phyloP scores from a whole-genome alignment of 768 basidiomycete genomes.

The Leccinum boreale region DNA sequence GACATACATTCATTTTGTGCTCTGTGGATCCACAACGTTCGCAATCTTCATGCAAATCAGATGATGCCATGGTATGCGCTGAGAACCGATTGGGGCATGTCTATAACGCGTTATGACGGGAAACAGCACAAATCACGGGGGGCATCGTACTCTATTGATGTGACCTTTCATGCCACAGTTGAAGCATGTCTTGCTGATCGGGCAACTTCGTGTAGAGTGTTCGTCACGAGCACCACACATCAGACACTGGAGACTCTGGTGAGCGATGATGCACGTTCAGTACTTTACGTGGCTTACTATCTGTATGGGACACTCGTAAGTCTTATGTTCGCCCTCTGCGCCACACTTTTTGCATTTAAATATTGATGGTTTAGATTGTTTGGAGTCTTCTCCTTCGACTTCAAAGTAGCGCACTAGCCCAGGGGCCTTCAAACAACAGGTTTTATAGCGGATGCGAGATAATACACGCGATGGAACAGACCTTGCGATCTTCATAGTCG shows the following conservation, averaged over 20 bases:
- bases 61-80: conserved; percentile 8
- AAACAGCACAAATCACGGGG: not conserved
- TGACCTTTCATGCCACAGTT: conserved; percentile 84
- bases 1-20: conserved; percentile 62
- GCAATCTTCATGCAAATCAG: conserved; percentile 47
- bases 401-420: conserved; percentile 66
- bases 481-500: conserved; percentile 66
- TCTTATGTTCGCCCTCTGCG: conserved; percentile 66
- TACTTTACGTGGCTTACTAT: conserved; percentile 50
- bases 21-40: conserved; percentile 63
- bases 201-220: conserved; percentile 73
- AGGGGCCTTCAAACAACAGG: conserved; percentile 37
- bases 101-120: conserved; percentile 32
- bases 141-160: conserved; percentile 51
- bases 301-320: conserved; percentile 62
- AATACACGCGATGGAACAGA: conserved; percentile 26
- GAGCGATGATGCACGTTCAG: not conserved
- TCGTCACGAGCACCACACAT: conserved; percentile 81
- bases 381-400: conserved; percentile 37
- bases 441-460: not conserved
- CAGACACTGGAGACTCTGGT: conserved; percentile 50
- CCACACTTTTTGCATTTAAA: conserved; percentile 77
- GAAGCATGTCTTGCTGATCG: conserved; percentile 78
- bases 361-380: conserved; percentile 39
- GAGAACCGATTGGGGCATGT: conserved; percentile 66